Evolutionary conservation across 2,329 filamentous ascomycete genomes (phyloP).

Genomic region (Orbilia quercus): DNA sequence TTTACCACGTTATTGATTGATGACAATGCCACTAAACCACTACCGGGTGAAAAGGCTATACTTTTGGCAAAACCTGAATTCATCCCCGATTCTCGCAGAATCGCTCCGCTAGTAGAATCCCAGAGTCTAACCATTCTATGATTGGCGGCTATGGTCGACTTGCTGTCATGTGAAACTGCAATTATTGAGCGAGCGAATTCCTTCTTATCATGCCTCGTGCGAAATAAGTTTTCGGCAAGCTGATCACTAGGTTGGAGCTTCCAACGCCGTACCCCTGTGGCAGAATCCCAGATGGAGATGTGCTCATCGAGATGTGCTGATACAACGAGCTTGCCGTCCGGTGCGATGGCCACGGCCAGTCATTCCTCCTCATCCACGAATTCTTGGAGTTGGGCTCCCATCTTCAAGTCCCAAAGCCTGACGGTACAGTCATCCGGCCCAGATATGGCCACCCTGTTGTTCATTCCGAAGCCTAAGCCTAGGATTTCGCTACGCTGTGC

Average conservation of each 20-base stretch:
- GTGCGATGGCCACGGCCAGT: not conserved
- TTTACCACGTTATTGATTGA: conserved; percentile 55
- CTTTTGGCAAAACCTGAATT: not conserved
- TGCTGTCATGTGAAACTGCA: too few species aligned
- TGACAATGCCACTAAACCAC: conserved; percentile 58
- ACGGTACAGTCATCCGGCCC: not conserved
- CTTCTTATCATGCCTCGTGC: too few species aligned
- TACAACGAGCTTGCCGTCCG: not conserved
- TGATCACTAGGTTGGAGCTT: not conserved
- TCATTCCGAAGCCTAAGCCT: too few species aligned
- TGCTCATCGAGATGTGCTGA: not conserved
- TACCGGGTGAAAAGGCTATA: conserved; percentile 59
- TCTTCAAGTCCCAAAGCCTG: not conserved
- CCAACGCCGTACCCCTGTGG: not conserved
- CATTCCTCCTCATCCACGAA: too few species aligned
- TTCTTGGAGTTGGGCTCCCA: too few species aligned
- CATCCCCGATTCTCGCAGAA: not conserved
- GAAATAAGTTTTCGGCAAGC: too few species aligned
- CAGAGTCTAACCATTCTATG: not conserved
- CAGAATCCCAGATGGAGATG: not conserved
- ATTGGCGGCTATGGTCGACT: not conserved
- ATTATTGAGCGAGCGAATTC: too few species aligned
- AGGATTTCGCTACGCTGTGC: too few species aligned
- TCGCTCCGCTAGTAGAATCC: not conserved
- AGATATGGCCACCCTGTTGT: too few species aligned